Conservation (phyloP, 768 basidiomycete genomes). For the Boletus pseudo-olivaceus region DNA sequence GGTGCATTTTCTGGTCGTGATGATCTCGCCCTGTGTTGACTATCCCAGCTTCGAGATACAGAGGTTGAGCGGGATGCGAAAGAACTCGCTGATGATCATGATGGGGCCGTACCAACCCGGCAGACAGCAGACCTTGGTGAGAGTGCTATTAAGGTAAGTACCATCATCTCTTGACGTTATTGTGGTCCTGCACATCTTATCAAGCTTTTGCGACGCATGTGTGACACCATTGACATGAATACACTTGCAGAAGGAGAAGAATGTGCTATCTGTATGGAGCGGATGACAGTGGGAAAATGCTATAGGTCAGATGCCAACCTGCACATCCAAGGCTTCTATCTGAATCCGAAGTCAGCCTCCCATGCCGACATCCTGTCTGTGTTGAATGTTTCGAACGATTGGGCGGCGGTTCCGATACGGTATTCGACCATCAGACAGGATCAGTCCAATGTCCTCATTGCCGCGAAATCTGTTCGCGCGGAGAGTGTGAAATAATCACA, state of each 20-base stretch:
- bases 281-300: conserved; percentile 13
- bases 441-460: conserved; percentile 21
- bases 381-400: conserved; percentile 11
- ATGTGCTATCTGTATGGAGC: conserved; percentile 20
- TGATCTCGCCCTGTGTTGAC: neutral
- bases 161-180: neutral
- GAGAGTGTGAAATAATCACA: conserved; percentile 16
- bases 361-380: conserved; percentile 18
- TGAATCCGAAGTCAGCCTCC: conserved; percentile 6
- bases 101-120: neutral
- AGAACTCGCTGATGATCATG: conserved; percentile 6
- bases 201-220: conserved; percentile 15
- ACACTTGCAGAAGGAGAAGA: conserved; percentile 20
- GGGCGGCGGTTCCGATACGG: neutral
- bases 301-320: conserved; percentile 15
- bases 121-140: conserved; percentile 8
- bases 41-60: conserved; percentile 10
- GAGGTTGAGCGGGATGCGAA: conserved; percentile 16
- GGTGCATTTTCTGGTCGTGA: neutral
- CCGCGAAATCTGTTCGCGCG: conserved; percentile 8
- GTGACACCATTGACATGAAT: conserved; percentile 20
- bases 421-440: neutral
- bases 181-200: neutral
- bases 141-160: conserved; percentile 8
- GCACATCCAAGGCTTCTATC: neutral